phyloP scores from a whole-genome alignment of 257 asterid genomes.

The Buddleja alternifolia region DNA sequence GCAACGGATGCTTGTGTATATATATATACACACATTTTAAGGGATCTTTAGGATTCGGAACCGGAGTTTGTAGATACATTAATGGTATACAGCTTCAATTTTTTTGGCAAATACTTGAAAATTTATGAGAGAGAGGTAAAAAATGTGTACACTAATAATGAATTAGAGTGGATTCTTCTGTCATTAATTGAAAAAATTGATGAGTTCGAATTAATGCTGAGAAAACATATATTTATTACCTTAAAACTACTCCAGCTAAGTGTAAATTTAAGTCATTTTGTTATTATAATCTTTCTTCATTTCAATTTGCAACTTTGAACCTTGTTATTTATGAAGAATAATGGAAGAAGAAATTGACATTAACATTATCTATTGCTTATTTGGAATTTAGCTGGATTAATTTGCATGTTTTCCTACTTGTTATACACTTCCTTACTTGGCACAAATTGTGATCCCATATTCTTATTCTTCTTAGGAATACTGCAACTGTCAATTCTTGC shows the following conservation, averaged over 20 bases:
- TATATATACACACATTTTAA: too few relatives aligned
- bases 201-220: constrained; percentile 1
- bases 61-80: not conserved
- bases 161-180: constrained; percentile 1
- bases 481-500: too few relatives aligned
- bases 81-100: not conserved
- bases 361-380: too few relatives aligned
- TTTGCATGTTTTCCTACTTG: too few relatives aligned
- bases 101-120: not conserved
- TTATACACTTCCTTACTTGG: not conserved
- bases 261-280: not conserved
- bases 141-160: not conserved
- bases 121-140: not conserved
- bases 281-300: not conserved
- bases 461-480: not conserved
- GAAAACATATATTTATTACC: constrained; percentile 14
- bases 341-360: not conserved
- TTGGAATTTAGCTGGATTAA: too few relatives aligned
- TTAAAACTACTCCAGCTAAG: constrained; percentile 18
- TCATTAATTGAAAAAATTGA: not conserved
- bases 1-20: not conserved
- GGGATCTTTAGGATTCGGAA: not conserved
- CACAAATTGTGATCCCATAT: not conserved
- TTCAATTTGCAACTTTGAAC: not conserved
- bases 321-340: not conserved